Base-by-base conservation (phyloP, 805 yeast genomes). In the Candida anglica region DNA sequence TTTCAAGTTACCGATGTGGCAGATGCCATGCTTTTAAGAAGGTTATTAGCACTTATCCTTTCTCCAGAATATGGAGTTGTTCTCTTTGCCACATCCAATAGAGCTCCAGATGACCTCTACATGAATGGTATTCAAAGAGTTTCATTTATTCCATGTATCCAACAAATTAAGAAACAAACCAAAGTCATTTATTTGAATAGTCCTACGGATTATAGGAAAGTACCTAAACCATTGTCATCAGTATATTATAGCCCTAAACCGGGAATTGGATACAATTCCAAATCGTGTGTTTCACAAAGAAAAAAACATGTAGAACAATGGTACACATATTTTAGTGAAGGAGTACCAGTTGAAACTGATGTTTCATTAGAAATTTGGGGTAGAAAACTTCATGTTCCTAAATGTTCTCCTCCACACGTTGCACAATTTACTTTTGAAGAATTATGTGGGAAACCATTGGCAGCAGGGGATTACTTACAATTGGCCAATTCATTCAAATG, bases 1-100 rank as follows among this genome's bases (percentile, higher is more conserved):
- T 91, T 93, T 53, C 98, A 93, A 60, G 98, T 93, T 27, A 87
- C 96, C 1, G 98, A 93, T 57, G 97, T 93, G 19, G 98, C 98
- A 0, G 98, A 93, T 59, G 98, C 98, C 2, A 93, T 93, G 98
- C 69, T 93, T 21, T 68, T 93, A 27, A 75, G 98, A 42, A 69
- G 96, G 32, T 63, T 89, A 25, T 52, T 86, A 26, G 75, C 77
- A 48, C 58, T 77, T 24, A 68, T 86, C n/a, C 60, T 89, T 37
- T 74, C 82, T 29, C 76, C 80, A 0, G 75, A 81, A 33, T 82
- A 83, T 50, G 98, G 98, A 1, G 80, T 89, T 15, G 79, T 89
- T 2, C 62, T 93, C 7, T 89, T 93, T 66, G 89, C 96, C 18
- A 93, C 98, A 1, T 87, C 96, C 6, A 93, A 93, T 59, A 77